Base-by-base conservation (phyloP, 352 stramenopile genomes). In the Blastocystis sp. region DNA sequence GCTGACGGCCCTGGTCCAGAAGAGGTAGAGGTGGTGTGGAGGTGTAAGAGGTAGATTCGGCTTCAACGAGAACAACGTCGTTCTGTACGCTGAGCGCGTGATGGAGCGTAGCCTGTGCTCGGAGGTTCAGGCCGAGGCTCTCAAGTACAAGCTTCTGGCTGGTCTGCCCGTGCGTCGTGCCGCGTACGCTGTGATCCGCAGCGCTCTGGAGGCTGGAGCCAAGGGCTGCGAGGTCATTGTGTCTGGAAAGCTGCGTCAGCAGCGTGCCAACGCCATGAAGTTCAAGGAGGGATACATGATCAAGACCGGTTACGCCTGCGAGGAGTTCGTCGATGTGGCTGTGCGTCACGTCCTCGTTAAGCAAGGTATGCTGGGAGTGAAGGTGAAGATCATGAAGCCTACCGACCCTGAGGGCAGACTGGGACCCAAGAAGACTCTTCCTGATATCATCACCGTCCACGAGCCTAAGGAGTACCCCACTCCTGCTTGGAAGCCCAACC, bases 251-350 rank as follows among this genome's bases (percentile, higher is more conserved):
- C 92, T 99, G 76, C 94, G 96, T 87, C 96, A 94, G 77, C 95
- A 98, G 91, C 94, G 96, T 96, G 96, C 96, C 88, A 99, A 99
- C 93, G 92, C 93, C 64, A 98, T 99, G 96, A 99, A 99, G 91
- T 99, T 99, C 91, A 96, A 96, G 88, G 95, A 99, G 87, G 96
- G 96, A 61, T 99, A 98, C 93, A 99, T 99, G 96, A 97, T 99
- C 91, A 99, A 99, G 93, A 97, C 94, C 44, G 96, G 96, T 91
- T 96, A 98, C 90, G 94, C 96, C 56, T 94, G 93, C 88, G 90
- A 92, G 87, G 95, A 98, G 85, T 99, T 99, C 93, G 96, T 98
- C 77, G 95, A 98, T 91, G 93, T 91, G 87, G 96, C 96, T 69
- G 94, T 98, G 78, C 93, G 96, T 89, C 96, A 99, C 93, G 96